Percentiles rank a stretch among this genome's conserved stretches.
phyloP scores from a whole-genome alignment of 352 stramenopile species.

The Pythium scleroteichum region DNA sequence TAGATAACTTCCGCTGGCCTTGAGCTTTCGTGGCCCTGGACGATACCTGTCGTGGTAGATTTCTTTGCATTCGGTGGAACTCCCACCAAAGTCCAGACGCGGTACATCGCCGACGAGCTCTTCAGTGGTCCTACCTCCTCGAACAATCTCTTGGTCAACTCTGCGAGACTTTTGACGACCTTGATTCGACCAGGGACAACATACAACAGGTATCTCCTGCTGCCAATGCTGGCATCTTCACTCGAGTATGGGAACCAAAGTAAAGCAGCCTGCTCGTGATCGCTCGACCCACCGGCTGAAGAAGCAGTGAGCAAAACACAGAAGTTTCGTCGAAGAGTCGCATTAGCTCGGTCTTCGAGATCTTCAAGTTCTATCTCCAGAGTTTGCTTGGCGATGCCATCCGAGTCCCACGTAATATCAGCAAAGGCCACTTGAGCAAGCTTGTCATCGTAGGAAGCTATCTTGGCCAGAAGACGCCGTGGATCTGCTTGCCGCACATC shows the following conservation, averaged over 20 bases:
- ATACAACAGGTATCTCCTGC: slow-evolving; percentile 49
- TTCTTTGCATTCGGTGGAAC: neutral
- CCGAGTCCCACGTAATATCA: slow-evolving; percentile 63
- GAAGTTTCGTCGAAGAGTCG: slow-evolving; percentile 17
- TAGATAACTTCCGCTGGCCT: no score
- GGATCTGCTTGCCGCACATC: neutral
- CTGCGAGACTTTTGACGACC: slow-evolving; percentile 50
- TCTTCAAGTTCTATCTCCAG: slow-evolving; percentile 68
- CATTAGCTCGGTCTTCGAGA: slow-evolving; percentile 37
- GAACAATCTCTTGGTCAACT: slow-evolving; percentile 53
- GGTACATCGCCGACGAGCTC: slow-evolving; percentile 34
- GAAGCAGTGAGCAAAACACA: slow-evolving; percentile 40
- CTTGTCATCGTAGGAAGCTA: slow-evolving; percentile 1
- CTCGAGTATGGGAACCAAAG: slow-evolving; percentile 38
- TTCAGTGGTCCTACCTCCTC: slow-evolving; percentile 42
- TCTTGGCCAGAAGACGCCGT: slow-evolving; percentile 7
- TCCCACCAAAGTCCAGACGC: slow-evolving; percentile 39
- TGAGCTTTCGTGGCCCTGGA: no score
- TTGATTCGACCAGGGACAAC: slow-evolving; percentile 66
- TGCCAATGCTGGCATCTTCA: slow-evolving; percentile 4
- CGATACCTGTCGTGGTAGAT: neutral
- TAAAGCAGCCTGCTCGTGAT: slow-evolving; percentile 30
- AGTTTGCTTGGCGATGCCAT: slow-evolving; percentile 43
- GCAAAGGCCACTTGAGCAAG: slow-evolving; percentile 34
- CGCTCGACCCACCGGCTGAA: neutral